Evolutionary conservation across 2,329 filamentous ascomycete species (phyloP).

Genomic region (Didymosphaeria variabile): DNA sequence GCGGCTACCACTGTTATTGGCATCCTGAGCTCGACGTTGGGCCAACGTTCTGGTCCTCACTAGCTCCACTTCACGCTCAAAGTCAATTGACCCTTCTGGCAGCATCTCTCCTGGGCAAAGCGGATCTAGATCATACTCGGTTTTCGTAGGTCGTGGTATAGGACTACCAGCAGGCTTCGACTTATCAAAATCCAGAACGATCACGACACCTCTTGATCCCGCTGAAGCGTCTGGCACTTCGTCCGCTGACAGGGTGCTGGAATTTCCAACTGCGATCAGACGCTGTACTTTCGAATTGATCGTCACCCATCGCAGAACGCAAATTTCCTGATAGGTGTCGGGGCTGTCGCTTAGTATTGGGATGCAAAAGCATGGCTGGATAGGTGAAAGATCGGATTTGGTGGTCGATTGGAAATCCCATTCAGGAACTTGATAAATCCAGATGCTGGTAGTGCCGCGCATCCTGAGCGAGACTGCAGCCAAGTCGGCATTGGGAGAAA

Average conservation of each 20-base stretch:
- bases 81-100: constrained; percentile 51
- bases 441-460: constrained; percentile 49
- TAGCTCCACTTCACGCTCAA: constrained; percentile 52
- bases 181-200: constrained; percentile 51
- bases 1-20: constrained; percentile 23
- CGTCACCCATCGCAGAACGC: constrained; percentile 48
- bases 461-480: constrained; percentile 51
- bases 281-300: constrained; percentile 41
- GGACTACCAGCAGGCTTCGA: constrained; percentile 32
- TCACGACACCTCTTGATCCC: constrained; percentile 48
- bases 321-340: constrained; percentile 48
- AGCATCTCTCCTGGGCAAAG: constrained; percentile 49
- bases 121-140: constrained; percentile 49
- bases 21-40: constrained; percentile 45
- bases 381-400: constrained; percentile 41
- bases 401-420: constrained; percentile 43
- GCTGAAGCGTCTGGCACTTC: constrained; percentile 38
- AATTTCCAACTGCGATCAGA: constrained; percentile 50
- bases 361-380: constrained; percentile 50
- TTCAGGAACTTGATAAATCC: constrained; percentile 50
- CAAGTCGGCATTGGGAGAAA: constrained; percentile 49
- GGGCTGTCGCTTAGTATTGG: constrained; percentile 43
- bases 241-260: constrained; percentile 32
- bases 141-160: constrained; percentile 38
- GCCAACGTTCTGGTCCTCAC: constrained; percentile 50